Evolutionary conservation across 2,329 filamentous ascomycete genomes (phyloP).

Genomic region (Ilyonectria destructans): DNA sequence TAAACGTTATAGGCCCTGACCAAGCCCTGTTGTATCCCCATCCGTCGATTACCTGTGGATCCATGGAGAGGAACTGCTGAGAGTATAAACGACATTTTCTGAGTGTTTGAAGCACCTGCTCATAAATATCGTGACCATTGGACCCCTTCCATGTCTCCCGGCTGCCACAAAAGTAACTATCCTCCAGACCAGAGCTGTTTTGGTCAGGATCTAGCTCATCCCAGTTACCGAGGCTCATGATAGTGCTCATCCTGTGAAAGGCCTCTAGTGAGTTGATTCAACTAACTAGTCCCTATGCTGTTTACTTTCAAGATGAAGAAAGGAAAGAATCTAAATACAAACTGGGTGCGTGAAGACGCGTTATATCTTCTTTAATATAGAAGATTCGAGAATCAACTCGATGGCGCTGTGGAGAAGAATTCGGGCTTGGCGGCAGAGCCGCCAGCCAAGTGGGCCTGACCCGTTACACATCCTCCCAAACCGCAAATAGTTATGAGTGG

Average conservation of each 20-base stretch:
- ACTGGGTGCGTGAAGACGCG: no score
- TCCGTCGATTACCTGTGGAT: not conserved
- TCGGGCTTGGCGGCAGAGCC: no score
- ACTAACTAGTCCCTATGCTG: no score
- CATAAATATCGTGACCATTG: conserved; percentile 30
- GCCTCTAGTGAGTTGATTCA: no score
- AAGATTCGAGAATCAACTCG: no score
- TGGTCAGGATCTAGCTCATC: conserved; percentile 31
- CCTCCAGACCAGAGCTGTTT: not conserved
- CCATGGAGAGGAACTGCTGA: conserved; percentile 36
- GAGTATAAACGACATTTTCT: conserved; percentile 34
- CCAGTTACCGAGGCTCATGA: conserved; percentile 40
- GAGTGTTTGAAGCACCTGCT: conserved; percentile 25
- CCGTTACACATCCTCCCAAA: conserved; percentile 31
- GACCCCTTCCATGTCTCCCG: conserved; percentile 25
- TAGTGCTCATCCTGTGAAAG: no score
- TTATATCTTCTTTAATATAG: no score
- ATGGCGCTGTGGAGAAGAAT: no score
- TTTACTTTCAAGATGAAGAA: no score
- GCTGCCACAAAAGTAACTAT: conserved; percentile 24
- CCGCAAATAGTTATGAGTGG: conserved; percentile 21
- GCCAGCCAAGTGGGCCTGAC: no score
- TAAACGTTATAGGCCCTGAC: conserved; percentile 38
- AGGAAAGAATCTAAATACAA: no score
- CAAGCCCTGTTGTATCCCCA: conserved; percentile 39